Percentiles rank a stretch among this genome's conserved stretches.
These are phyloP conservation scores for Truncatella angustata DNA, from an alignment of 2,329 filamentous ascomycete species.

Conservation along the genomic window DNA sequence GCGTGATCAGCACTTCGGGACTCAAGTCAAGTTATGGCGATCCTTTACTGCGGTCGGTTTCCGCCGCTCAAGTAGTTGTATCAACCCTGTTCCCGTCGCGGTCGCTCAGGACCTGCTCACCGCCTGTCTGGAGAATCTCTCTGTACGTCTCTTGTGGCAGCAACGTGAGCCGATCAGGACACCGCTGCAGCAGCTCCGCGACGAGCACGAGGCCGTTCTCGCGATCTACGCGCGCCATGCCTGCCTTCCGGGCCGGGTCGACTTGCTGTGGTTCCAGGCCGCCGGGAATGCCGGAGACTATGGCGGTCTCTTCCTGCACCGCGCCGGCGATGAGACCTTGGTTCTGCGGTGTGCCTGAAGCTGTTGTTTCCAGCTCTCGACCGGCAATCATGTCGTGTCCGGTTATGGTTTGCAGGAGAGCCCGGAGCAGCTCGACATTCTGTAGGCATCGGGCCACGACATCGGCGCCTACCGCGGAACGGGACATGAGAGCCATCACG, in stretches of 20 bases:
- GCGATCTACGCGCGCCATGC: constrained; percentile 51
- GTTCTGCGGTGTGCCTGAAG: not conserved
- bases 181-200: constrained; percentile 50
- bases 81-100: constrained; percentile 14
- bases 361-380: constrained; percentile 4
- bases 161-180: constrained; percentile 37
- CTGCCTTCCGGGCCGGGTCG: constrained; percentile 40
- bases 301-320: not conserved
- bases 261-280: constrained; percentile 44
- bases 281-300: not conserved
- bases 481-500: constrained; percentile 58
- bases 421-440: constrained; percentile 39
- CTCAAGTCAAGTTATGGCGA: too few species aligned
- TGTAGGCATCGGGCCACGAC: constrained; percentile 43
- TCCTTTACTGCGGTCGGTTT: too few species aligned
- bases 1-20: too few species aligned
- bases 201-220: constrained; percentile 62
- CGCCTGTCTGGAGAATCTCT: constrained; percentile 49
- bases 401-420: constrained; percentile 48
- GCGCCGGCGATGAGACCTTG: not conserved
- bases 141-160: constrained; percentile 41
- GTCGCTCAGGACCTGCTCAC: constrained; percentile 36
- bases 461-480: constrained; percentile 46
- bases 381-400: constrained; percentile 33
- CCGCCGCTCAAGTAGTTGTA: too few species aligned